Evolutionary conservation across 495 filamentous ascomycete genomes (phyloP).

Genomic region (Neurospora sp.): DNA sequence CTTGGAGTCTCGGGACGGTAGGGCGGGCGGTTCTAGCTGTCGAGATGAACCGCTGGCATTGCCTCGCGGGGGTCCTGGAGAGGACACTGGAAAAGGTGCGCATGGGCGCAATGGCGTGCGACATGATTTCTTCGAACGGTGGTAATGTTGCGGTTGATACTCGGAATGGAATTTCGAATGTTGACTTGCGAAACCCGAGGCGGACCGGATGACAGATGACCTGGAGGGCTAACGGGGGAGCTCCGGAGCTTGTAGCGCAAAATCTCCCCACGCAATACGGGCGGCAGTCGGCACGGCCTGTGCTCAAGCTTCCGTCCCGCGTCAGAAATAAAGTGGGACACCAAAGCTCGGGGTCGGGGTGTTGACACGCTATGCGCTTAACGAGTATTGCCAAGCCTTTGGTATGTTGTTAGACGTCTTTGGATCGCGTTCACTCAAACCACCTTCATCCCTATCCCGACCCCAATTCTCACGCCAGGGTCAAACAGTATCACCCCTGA

Average conservation of each 20-base stretch:
- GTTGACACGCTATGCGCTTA: not conserved
- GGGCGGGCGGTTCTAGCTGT: slow-evolving; percentile 12
- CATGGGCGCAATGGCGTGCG: slow-evolving; percentile 13
- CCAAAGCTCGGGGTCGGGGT: not conserved
- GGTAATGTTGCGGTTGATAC: not conserved
- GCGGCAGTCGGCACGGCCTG: not conserved
- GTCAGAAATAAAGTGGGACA: not conserved
- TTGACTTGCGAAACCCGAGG: not conserved
- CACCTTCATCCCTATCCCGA: not conserved
- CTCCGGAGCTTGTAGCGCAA: not conserved
- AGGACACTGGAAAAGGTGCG: slow-evolving; percentile 16
- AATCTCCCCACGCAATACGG: not conserved
- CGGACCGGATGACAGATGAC: not conserved
- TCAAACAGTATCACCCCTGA: not conserved
- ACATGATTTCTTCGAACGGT: slow-evolving; percentile 12
- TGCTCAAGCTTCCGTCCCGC: not conserved
- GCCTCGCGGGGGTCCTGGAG: slow-evolving; percentile 7
- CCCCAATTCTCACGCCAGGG: not conserved
- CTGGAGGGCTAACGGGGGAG: not conserved
- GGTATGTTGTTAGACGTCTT: not conserved
- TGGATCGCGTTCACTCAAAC: not conserved
- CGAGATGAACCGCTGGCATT: slow-evolving; percentile 20
- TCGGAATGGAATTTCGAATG: not conserved
- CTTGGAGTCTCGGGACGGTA: slow-evolving; percentile 6
- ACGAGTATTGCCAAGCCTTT: not conserved